Conservation (phyloP, 192 early-diverging fungal genomes). For the Thoreauomyces humboldtii region DNA sequence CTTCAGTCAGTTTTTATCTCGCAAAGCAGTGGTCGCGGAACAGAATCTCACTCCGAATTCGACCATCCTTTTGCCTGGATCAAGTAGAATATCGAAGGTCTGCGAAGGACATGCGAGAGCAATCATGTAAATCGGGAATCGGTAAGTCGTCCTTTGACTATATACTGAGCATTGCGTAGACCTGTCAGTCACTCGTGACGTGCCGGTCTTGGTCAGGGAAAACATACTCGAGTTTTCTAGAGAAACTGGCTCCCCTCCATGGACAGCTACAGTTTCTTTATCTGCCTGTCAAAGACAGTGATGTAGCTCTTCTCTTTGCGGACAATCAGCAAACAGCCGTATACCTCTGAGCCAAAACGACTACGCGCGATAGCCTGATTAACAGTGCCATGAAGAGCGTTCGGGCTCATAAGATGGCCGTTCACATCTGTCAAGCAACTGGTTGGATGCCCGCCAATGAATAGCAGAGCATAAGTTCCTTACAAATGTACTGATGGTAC, state of each 20-base stretch:
- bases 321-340: too few relatives aligned
- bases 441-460: not conserved
- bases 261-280: too few relatives aligned
- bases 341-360: constrained; percentile 13
- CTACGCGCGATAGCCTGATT: constrained; percentile 38
- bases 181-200: too few relatives aligned
- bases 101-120: constrained; percentile 44
- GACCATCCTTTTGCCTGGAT: constrained; percentile 53
- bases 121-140: constrained; percentile 56
- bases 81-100: constrained; percentile 51
- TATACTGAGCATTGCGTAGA: too few relatives aligned
- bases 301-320: too few relatives aligned
- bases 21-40: not conserved
- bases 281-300: too few relatives aligned
- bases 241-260: not conserved
- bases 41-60: constrained; percentile 46
- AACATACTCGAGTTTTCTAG: too few relatives aligned
- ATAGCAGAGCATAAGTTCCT: not conserved
- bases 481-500: constrained; percentile 58
- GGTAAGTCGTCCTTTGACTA: constrained; percentile 24
- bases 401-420: constrained; percentile 37
- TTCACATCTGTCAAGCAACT: constrained; percentile 46
- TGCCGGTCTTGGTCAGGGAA: too few relatives aligned
- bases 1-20: not conserved
- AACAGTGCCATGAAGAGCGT: constrained; percentile 38